Percentiles rank a stretch among this genome's conserved stretches.
phyloP scores from a whole-genome alignment of 1,284 basidiomycete genomes.

The Ceratobasidium sp. region DNA sequence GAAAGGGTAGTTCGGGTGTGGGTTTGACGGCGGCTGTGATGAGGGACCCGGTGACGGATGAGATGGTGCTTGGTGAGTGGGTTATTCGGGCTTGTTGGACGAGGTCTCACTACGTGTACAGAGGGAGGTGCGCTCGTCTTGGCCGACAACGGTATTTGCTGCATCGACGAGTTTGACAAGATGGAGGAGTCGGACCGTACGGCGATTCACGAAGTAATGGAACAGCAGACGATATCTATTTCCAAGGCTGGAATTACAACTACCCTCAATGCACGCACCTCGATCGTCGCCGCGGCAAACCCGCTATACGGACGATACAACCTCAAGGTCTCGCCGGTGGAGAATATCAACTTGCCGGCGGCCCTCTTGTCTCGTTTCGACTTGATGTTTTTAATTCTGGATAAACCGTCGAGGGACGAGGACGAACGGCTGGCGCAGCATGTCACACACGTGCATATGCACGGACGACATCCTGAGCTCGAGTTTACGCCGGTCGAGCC shows the following conservation, averaged over 20 bases:
- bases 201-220: conserved; percentile 99
- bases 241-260: conserved; percentile 99
- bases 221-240: conserved; percentile 99
- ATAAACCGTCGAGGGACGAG: conserved; percentile 93
- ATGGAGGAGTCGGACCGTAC: conserved; percentile 99
- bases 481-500: conserved; percentile 86
- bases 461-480: conserved; percentile 87
- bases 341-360: conserved; percentile 99
- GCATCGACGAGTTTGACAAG: conserved; percentile 99
- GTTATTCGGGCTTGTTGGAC: background rate
- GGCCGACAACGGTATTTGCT: conserved; percentile 99
- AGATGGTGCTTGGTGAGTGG: conserved; percentile 94
- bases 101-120: conserved; percentile 53
- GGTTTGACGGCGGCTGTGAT: conserved; percentile 99
- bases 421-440: conserved; percentile 97
- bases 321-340: conserved; percentile 94
- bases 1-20: conserved; percentile 96
- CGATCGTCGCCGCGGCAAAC: conserved; percentile 97
- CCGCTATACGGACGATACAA: conserved; percentile 99
- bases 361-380: conserved; percentile 97
- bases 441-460: conserved; percentile 98
- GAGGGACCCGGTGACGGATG: conserved; percentile 99
- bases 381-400: conserved; percentile 95
- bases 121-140: conserved; percentile 99
- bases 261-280: conserved; percentile 97